Evolutionary conservation across 1,284 basidiomycete species (phyloP).

Genomic region (Ustilago esculenta): DNA sequence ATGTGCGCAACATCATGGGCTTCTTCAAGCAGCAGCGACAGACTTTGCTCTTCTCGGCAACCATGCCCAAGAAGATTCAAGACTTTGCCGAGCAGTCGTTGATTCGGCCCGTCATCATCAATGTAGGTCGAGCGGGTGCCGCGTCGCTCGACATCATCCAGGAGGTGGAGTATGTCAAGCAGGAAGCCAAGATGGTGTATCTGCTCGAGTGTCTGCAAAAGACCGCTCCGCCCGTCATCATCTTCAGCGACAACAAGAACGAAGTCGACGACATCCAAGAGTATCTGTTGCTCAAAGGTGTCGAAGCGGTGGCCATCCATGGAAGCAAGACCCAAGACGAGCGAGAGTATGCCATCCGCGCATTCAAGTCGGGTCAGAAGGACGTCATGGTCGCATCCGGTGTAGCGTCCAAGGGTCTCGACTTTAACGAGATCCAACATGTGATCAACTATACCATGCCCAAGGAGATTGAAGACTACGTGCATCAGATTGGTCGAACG

Average conservation of each 20-base stretch:
- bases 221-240: slow-evolving; percentile 95
- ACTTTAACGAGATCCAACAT: slow-evolving; percentile 98
- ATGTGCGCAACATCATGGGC: slow-evolving; percentile 97
- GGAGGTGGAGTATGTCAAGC: slow-evolving; percentile 98
- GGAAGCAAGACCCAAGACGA: slow-evolving; percentile 98
- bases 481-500: slow-evolving; percentile 97
- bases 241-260: slow-evolving; percentile 99
- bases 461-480: slow-evolving; percentile 82
- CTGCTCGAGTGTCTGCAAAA: slow-evolving; percentile 96
- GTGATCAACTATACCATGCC: slow-evolving; percentile 99
- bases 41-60: slow-evolving; percentile 95
- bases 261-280: slow-evolving; percentile 99
- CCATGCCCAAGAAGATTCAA: slow-evolving; percentile 98
- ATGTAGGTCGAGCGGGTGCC: slow-evolving; percentile 96
- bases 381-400: slow-evolving; percentile 99
- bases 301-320: slow-evolving; percentile 98
- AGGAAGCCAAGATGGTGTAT: slow-evolving; percentile 99
- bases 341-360: slow-evolving; percentile 96
- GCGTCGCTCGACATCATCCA: slow-evolving; percentile 97
- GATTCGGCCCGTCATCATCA: slow-evolving; percentile 90
- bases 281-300: slow-evolving; percentile 92
- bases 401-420: slow-evolving; percentile 95
- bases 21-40: slow-evolving; percentile 97
- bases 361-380: slow-evolving; percentile 94
- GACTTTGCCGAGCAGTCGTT: slow-evolving; percentile 97